These are phyloP conservation scores for Eucalyptus regnans DNA, from an alignment of 345 rosid species.

Conservation along the genomic window DNA sequence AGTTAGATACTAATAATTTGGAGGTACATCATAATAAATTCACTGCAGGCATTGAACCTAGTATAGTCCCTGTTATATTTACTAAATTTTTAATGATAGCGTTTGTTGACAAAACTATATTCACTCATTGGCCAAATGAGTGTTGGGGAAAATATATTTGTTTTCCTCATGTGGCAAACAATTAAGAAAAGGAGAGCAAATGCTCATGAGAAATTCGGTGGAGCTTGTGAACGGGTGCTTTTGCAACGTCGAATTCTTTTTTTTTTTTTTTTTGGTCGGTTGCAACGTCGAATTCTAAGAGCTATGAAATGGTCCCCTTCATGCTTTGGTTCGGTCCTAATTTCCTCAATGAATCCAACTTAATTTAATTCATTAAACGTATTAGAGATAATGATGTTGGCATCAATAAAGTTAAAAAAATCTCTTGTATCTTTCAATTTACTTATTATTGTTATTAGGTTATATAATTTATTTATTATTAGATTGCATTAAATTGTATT, in stretches of 20 bases:
- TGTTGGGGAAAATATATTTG: background rate
- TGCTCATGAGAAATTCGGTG: background rate
- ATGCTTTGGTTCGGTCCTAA: too few relatives aligned
- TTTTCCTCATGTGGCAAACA: background rate
- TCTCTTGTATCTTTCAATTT: rapidly evolving
- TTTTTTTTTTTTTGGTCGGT: too few relatives aligned
- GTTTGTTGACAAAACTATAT: background rate
- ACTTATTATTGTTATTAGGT: background rate
- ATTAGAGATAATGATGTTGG: too few relatives aligned
- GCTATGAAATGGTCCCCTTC: too few relatives aligned
- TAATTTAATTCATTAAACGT: background rate
- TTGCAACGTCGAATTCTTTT: background rate
- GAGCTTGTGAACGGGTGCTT: background rate
- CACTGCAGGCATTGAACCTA: background rate
- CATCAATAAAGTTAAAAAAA: too few relatives aligned
- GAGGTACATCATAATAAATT: background rate
- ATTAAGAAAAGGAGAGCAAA: background rate
- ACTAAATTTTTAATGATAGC: background rate
- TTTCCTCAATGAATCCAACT: background rate
- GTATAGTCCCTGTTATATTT: background rate
- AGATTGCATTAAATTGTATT: background rate
- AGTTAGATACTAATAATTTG: background rate
- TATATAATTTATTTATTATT: too few relatives aligned
- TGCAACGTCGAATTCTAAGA: background rate
- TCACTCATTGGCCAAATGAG: background rate